phyloP scores from a whole-genome alignment of 768 basidiomycete genomes.

The Amanita phalloides region DNA sequence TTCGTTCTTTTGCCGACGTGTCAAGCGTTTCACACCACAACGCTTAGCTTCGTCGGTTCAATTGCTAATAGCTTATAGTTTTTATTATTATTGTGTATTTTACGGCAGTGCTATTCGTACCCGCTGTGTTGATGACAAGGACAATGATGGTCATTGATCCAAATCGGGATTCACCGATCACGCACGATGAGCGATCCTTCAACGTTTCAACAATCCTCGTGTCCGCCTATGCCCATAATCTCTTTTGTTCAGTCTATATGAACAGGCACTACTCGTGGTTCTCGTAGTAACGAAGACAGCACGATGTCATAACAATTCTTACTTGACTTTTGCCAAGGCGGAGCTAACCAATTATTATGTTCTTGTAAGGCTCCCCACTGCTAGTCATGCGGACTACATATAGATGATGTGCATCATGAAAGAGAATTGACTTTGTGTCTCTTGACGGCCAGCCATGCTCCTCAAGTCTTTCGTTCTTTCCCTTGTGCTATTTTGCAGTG shows the following conservation, averaged over 20 bases:
- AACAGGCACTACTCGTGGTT: no score
- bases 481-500: slow-evolving; percentile 13
- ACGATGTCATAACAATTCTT: no score
- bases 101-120: not conserved
- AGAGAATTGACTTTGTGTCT: slow-evolving; percentile 3
- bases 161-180: not conserved
- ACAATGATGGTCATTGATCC: not conserved
- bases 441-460: not conserved
- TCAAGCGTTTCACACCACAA: not conserved
- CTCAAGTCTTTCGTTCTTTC: slow-evolving; percentile 14
- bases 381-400: not conserved
- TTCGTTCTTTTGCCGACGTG: not conserved
- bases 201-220: no score
- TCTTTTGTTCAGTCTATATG: no score
- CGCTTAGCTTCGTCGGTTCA: not conserved
- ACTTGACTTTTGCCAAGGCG: no score
- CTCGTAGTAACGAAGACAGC: no score
- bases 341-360: not conserved
- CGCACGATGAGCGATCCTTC: no score
- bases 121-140: not conserved
- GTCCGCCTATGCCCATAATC: no score
- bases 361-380: not conserved
- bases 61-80: not conserved
- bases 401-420: not conserved
- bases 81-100: slow-evolving; percentile 7